Evolutionary conservation across 192 early-diverging fungal genomes (phyloP).

Genomic region (Rhizophagus clarus): DNA sequence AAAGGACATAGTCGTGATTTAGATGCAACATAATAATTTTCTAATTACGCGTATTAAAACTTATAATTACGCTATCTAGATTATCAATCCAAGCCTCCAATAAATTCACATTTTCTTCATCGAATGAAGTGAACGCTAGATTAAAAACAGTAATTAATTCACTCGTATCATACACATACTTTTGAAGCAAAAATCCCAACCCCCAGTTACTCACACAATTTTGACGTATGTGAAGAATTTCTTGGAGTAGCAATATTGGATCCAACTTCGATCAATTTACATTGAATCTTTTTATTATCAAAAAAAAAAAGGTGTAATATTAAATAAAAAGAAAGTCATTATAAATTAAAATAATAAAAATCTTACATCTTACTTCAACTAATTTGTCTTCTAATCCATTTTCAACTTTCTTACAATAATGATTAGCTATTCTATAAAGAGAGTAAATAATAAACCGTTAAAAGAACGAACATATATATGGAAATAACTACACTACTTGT

Average conservation of each 20-base stretch:
- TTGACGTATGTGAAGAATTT: conserved; percentile 53
- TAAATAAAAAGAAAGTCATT: neutral
- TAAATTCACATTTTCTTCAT: conserved; percentile 62
- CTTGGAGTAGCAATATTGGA: conserved; percentile 93
- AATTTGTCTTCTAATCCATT: conserved; percentile 43
- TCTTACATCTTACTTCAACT: conserved; percentile 36
- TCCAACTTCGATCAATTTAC: conserved; percentile 84
- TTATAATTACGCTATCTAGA: conserved; percentile 50
- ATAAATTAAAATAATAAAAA: neutral
- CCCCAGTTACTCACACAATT: conserved; percentile 45
- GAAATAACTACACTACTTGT: neutral
- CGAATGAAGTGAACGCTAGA: conserved; percentile 73
- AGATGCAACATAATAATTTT: neutral
- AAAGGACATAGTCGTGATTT: neutral
- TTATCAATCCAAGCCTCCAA: conserved; percentile 89
- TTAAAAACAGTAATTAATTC: neutral
- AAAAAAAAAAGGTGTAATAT: neutral
- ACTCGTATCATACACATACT: neutral
- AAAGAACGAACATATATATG: neutral
- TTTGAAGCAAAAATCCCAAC: no score
- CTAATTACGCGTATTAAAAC: conserved; percentile 56
- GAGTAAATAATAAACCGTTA: neutral
- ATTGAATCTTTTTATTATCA: conserved; percentile 70
- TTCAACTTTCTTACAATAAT: conserved; percentile 45
- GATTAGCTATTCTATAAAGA: conserved; percentile 41